These are phyloP conservation scores for Vigna nakashimae DNA, from an alignment of 306 rosid genomes.

Conservation along the genomic window DNA sequence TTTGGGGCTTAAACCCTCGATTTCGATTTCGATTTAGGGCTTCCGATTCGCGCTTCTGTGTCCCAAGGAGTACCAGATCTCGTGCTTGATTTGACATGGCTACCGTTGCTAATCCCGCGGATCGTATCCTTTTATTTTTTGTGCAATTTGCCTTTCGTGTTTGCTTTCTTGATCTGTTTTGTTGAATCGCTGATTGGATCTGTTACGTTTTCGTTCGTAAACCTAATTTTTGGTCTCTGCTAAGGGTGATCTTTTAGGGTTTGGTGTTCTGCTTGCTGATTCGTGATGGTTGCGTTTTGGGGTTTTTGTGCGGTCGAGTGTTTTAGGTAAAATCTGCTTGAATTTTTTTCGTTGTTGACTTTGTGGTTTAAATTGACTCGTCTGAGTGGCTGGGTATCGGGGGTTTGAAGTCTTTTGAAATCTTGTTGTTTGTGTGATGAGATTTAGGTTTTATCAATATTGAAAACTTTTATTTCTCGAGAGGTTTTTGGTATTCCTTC, in stretches of 20 bases:
- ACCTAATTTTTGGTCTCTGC: background rate
- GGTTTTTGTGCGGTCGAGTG: background rate
- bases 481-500: slow-evolving; percentile 56
- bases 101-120: slow-evolving; percentile 80
- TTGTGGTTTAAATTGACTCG: background rate
- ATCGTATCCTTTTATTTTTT: slow-evolving; percentile 79
- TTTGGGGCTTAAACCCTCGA: slow-evolving; percentile 49
- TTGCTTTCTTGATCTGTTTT: slow-evolving; percentile 42
- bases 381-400: background rate
- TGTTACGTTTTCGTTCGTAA: background rate
- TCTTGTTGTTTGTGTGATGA: background rate
- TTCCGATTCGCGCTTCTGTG: background rate
- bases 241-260: slow-evolving; percentile 22
- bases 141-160: background rate
- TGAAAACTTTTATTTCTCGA: background rate
- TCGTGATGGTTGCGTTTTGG: background rate
- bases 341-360: slow-evolving; percentile 30
- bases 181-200: slow-evolving; percentile 40
- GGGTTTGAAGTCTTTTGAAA: background rate
- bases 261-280: background rate
- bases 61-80: slow-evolving; percentile 56
- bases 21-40: slow-evolving; percentile 49
- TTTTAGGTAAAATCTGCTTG: background rate
- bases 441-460: background rate
- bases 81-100: slow-evolving; percentile 65